Percentiles rank a stretch among this genome's conserved stretches.
These are phyloP conservation scores for Pythium periplocum DNA, from an alignment of 352 stramenopile species.

Conservation along the genomic window DNA sequence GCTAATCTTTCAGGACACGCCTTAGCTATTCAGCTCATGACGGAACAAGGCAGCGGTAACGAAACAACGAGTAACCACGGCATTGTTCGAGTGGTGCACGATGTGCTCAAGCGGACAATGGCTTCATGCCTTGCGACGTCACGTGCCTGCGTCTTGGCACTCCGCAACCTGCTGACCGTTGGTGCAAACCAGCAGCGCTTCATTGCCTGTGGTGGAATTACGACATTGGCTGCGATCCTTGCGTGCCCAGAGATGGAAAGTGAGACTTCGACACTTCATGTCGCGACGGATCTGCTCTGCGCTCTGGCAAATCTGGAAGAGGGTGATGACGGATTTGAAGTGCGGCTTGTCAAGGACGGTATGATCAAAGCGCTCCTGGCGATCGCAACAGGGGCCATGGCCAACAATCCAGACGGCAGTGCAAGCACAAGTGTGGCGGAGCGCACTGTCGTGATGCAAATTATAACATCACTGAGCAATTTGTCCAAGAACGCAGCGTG, in stretches of 20 bases:
- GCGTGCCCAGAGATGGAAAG: slow-evolving; percentile 35
- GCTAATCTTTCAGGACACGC: slow-evolving; percentile 54
- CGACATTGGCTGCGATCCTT: slow-evolving; percentile 59
- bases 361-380: slow-evolving; percentile 57
- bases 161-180: slow-evolving; percentile 67
- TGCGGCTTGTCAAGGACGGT: slow-evolving; percentile 66
- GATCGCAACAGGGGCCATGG: slow-evolving; percentile 44
- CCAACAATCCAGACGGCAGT: slow-evolving; percentile 5
- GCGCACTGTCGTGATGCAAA: slow-evolving; percentile 30
- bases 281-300: slow-evolving; percentile 66
- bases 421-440: slow-evolving; percentile 12
- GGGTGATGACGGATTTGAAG: slow-evolving; percentile 31
- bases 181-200: slow-evolving; percentile 57
- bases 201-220: slow-evolving; percentile 51
- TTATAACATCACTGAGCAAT: slow-evolving; percentile 61
- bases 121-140: slow-evolving; percentile 49
- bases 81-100: slow-evolving; percentile 52
- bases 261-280: slow-evolving; percentile 37
- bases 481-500: slow-evolving; percentile 51
- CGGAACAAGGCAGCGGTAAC: slow-evolving; percentile 13
- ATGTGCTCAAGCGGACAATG: slow-evolving; percentile 64
- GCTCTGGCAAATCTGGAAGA: slow-evolving; percentile 44
- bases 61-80: slow-evolving; percentile 1
- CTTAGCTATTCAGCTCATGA: slow-evolving; percentile 60
- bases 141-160: slow-evolving; percentile 51